These are phyloP conservation scores for Rhizoclosmatium hyalinum DNA, from an alignment of 371 early-diverging fungal genomes.

Conservation along the genomic window DNA sequence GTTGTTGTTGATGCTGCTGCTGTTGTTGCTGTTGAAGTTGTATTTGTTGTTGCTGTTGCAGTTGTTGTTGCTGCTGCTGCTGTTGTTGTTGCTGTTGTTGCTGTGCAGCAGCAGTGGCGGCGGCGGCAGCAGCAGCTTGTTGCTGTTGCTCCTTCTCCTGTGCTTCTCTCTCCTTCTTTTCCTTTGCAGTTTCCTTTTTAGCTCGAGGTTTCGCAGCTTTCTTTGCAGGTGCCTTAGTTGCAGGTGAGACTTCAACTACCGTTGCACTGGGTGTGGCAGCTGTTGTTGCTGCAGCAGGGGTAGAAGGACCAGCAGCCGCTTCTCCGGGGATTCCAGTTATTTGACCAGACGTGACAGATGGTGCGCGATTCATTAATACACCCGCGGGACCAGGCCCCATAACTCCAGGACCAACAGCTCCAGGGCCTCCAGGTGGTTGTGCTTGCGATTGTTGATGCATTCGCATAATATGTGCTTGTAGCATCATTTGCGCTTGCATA, in stretches of 20 bases:
- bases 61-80: constrained; percentile 14
- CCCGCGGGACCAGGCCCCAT: background rate
- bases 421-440: constrained; percentile 5
- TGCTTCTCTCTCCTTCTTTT: constrained; percentile 3
- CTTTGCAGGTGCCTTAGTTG: background rate
- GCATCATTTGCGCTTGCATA: constrained; percentile 11
- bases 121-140: constrained; percentile 8
- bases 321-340: background rate
- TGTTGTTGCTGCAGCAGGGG: background rate
- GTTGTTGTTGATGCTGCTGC: constrained; percentile 8
- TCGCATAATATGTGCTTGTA: background rate
- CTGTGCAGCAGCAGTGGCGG: background rate
- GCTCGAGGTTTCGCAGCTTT: background rate
- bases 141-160: constrained; percentile 13
- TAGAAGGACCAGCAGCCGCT: background rate
- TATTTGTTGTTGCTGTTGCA: background rate
- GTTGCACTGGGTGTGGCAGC: background rate
- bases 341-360: background rate
- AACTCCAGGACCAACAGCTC: background rate
- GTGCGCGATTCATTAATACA: background rate
- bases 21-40: constrained; percentile 7
- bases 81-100: constrained; percentile 9
- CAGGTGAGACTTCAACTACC: background rate
- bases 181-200: background rate
- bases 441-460: constrained; percentile 9